Base-by-base conservation (phyloP, 306 rosid genomes). In the Cicer pinnatifidum region DNA sequence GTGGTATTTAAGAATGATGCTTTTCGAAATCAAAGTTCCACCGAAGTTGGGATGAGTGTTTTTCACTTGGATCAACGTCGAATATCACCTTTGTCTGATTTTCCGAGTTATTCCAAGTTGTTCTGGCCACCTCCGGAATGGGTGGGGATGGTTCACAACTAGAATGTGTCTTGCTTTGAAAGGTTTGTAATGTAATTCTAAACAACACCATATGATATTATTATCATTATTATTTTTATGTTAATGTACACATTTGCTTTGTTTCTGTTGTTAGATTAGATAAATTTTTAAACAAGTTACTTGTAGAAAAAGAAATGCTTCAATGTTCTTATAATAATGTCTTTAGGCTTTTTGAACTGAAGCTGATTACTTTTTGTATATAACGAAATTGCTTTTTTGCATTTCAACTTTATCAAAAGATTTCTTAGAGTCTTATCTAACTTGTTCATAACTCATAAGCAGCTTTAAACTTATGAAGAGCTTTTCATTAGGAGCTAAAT, bases 91-190 rank as follows among this genome's bases (percentile, higher is more conserved):
- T 72, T 94, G 67, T 45, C 83, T 11, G 81, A 82, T 80, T 78
- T n/a, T 44, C 89, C 91, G 0, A 78, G 78, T 63, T 79, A 82
- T 75, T 75, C 78, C 5, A 78, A 80, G 81, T 74, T 94, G 78
- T 89, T 94, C 77, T 88, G 96, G 90, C 95, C 96, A 1, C 90
- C 90, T 5, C 97, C 96, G 0, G 69, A 75, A 33, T 91, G 97
- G 98, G 67, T 84, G 19, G 23, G 75, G 10, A 20, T 67, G 13
- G 4, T 8, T 61, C 71, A 81, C 9, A 10, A 58, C 19, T n/a
- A 44, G 41, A 2, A 19, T 15, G 53, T 7, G 12, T 13, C n/a
- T 41, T 47, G 10, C 16, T 23, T 23, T 10, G 13, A 4, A 73
- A 39, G 4, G 8, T 46, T 77, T n/a, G 13, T 45, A 3, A 47